phyloP scores from a whole-genome alignment of 805 yeast species.

The Candida palmyrensis region DNA sequence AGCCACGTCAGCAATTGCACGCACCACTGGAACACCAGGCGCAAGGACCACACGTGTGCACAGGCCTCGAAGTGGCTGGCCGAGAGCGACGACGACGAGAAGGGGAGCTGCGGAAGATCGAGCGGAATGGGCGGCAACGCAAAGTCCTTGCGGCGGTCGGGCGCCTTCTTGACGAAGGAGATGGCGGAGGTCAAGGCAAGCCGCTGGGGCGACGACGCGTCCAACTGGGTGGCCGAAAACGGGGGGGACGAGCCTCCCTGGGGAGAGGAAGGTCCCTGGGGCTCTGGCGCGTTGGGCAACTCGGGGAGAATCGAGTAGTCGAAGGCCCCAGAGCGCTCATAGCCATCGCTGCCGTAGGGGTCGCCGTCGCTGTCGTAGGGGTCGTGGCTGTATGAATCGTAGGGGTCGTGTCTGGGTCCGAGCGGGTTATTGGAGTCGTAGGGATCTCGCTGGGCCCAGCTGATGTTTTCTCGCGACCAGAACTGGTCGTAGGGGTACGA shows the following conservation, averaged over 20 bases:
- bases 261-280: constrained; percentile 7
- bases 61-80: constrained; percentile 48
- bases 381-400: background rate
- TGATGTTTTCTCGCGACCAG: too few species aligned
- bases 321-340: constrained; percentile 15
- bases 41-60: constrained; percentile 40
- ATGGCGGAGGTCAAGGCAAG: constrained; percentile 19
- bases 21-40: constrained; percentile 52
- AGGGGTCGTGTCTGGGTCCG: too few species aligned
- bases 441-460: too few species aligned
- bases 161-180: constrained; percentile 29
- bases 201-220: constrained; percentile 13
- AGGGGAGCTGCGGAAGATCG: constrained; percentile 53
- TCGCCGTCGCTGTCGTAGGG: constrained; percentile 5
- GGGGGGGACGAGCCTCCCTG: too few species aligned
- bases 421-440: too few species aligned
- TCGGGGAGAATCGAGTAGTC: constrained; percentile 34
- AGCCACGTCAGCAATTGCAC: constrained; percentile 48
- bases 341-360: background rate
- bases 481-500: too few species aligned
- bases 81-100: constrained; percentile 44
- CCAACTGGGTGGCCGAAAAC: too few species aligned
- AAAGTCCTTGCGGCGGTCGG: constrained; percentile 13
- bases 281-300: constrained; percentile 15
- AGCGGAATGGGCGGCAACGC: constrained; percentile 41